These are phyloP conservation scores for Gnetum montanum DNA, from an alignment of 75 land plant species.

Conservation along the genomic window DNA sequence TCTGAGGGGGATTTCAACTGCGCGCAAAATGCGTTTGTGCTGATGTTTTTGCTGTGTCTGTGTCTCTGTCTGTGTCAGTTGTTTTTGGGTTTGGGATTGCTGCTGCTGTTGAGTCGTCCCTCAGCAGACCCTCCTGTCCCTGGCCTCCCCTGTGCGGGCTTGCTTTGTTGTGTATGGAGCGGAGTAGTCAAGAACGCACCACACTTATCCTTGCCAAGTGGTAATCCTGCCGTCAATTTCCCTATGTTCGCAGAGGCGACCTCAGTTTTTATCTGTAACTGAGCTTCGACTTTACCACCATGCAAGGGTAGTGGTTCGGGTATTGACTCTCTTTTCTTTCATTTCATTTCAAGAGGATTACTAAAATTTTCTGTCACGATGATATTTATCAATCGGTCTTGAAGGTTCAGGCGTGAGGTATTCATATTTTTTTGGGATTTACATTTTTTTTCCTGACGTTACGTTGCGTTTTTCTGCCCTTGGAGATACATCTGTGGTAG, in stretches of 20 bases:
- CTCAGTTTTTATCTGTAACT: background rate
- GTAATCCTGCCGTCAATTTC: slow-evolving; percentile 7
- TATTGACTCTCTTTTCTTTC: slow-evolving; percentile 68
- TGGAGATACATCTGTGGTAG: too few relatives aligned
- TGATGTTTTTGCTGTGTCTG: background rate
- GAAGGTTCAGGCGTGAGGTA: too few relatives aligned
- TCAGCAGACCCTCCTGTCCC: background rate
- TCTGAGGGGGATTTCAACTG: background rate
- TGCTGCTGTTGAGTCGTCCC: background rate
- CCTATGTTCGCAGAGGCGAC: background rate
- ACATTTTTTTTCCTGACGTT: too few relatives aligned
- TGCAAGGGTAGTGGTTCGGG: slow-evolving; percentile 95
- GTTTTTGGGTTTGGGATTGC: background rate
- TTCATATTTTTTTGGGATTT: too few relatives aligned
- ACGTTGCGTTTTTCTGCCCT: too few relatives aligned
- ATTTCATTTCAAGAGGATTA: too few relatives aligned
- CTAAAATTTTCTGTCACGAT: too few relatives aligned
- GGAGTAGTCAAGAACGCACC: slow-evolving; percentile 93
- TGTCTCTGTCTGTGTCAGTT: background rate
- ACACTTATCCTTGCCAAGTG: slow-evolving; percentile 52
- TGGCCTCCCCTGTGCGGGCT: background rate
- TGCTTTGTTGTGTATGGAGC: background rate
- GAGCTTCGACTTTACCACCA: slow-evolving; percentile 15
- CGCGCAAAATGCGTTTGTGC: slow-evolving; percentile 1
- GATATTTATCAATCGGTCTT: too few relatives aligned